Evolutionary conservation across 2,329 filamentous ascomycete genomes (phyloP).

Genomic region (Botrytis fabae): DNA sequence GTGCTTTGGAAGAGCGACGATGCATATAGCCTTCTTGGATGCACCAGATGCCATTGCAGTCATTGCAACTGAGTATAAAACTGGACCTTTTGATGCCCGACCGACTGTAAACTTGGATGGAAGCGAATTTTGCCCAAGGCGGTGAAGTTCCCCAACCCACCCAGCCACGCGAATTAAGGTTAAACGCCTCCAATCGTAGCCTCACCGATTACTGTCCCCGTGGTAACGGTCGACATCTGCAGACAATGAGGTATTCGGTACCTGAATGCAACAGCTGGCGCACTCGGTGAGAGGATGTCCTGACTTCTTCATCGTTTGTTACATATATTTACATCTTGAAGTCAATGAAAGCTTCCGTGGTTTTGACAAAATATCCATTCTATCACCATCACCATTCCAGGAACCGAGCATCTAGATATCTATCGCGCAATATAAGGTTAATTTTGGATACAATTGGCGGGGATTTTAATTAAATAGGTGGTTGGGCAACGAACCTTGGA

Average conservation of each 20-base stretch:
- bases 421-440: constrained; percentile 6
- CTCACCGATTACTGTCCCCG: background rate
- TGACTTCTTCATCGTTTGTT: background rate
- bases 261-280: constrained; percentile 2
- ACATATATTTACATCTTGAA: background rate
- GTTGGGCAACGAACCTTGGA: constrained; percentile 15
- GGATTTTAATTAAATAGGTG: constrained; percentile 14
- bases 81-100: background rate
- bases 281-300: background rate
- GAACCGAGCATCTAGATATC: background rate
- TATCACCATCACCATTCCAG: background rate
- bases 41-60: background rate
- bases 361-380: background rate
- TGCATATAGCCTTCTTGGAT: background rate
- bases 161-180: constrained; percentile 5
- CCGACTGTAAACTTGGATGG: background rate
- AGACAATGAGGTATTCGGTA: background rate
- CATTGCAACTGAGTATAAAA: background rate
- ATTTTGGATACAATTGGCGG: constrained; percentile 2
- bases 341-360: background rate
- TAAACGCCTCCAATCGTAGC: background rate
- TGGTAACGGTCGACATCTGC: background rate
- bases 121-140: constrained; percentile 5
- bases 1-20: too few relatives aligned
- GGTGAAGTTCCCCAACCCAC: background rate